Percentiles rank a stretch among this genome's conserved stretches.
These are phyloP conservation scores for Blumeriella jaapii DNA, from an alignment of 2,329 filamentous ascomycete genomes.

Conservation along the genomic window DNA sequence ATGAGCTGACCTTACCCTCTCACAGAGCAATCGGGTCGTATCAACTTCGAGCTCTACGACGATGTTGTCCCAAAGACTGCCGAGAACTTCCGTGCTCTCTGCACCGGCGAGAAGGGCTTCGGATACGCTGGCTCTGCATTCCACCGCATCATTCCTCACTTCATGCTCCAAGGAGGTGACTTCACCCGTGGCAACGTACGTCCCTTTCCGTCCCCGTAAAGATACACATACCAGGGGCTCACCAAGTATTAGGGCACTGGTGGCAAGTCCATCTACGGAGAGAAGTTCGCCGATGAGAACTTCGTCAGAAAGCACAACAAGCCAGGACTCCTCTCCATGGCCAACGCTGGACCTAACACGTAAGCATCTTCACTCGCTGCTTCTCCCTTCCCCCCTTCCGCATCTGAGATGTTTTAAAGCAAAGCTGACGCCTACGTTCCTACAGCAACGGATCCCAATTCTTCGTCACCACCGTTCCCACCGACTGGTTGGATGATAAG, in stretches of 20 bases:
- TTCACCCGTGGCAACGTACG: slow-evolving; percentile 86
- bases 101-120: slow-evolving; percentile 72
- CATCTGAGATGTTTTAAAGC: no score
- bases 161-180: slow-evolving; percentile 96
- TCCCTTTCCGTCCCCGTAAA: slow-evolving; percentile 11
- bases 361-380: slow-evolving; percentile 35
- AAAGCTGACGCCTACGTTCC: slow-evolving; percentile 42
- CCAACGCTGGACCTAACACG: slow-evolving; percentile 93
- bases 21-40: slow-evolving; percentile 57
- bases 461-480: slow-evolving; percentile 90
- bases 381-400: no score
- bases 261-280: slow-evolving; percentile 89
- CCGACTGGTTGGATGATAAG: slow-evolving; percentile 72
- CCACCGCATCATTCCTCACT: slow-evolving; percentile 86
- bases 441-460: slow-evolving; percentile 88
- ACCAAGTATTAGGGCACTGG: slow-evolving; percentile 53
- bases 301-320: slow-evolving; percentile 63
- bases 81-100: slow-evolving; percentile 90
- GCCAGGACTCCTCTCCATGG: slow-evolving; percentile 83
- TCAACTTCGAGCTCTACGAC: slow-evolving; percentile 75
- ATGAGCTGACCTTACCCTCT: slow-evolving; percentile 19
- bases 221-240: slow-evolving; percentile 57
- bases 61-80: slow-evolving; percentile 84
- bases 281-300: slow-evolving; percentile 93
- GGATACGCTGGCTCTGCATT: slow-evolving; percentile 76